Base-by-base conservation (phyloP, 352 stramenopile species). In the Elongisporangium senticosum region DNA sequence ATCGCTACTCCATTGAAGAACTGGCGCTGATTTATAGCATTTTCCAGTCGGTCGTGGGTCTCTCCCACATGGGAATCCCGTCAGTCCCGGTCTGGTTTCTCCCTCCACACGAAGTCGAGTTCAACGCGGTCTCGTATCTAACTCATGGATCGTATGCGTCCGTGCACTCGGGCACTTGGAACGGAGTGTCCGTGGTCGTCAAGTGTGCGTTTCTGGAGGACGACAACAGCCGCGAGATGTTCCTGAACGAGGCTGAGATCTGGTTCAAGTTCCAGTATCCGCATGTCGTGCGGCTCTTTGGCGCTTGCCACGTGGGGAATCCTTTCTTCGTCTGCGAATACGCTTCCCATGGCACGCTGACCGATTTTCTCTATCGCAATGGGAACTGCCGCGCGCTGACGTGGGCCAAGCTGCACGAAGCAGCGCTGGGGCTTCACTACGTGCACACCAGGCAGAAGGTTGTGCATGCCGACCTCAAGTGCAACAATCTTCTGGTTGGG, bases 71-170 rank as follows among this genome's bases (percentile, higher is more conserved):
- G 3, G 23, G n/a, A 3, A 55, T 65, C 0, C 53, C 63, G 2
- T 23, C 59, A 49, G 39, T 63, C 10, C 24, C 56, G 37, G 48
- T 26, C 4, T 70, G 63, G 63, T 70, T 70, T 53, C 50, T 70
- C 2, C 63, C 63, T 7, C 28, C 49, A 14, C 55, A 63, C 22
- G 59, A 70, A 52, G 59, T 70, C 21, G 26, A 63, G 33, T 24
- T 51, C 26, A 37, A 37, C 24, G 7, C 24, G 7, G 24, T 28
- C 24, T 28, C 24, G 24, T 28, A 28, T 28, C 24, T 28, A 37
- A 11, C 7, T 37, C 26, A 11, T 37, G 26, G 26, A 6, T 37
- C 26, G 26, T 37, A 37, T 11, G 26, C 4, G 8, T 37, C 26
- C 1, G 26, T 37, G 26, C 26, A 37, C 7, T 11, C 3, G 3